Percentiles rank a stretch among this genome's conserved stretches.
Conservation (phyloP, 352 stramenopile genomes). For the Globisporangium spinosum region DNA sequence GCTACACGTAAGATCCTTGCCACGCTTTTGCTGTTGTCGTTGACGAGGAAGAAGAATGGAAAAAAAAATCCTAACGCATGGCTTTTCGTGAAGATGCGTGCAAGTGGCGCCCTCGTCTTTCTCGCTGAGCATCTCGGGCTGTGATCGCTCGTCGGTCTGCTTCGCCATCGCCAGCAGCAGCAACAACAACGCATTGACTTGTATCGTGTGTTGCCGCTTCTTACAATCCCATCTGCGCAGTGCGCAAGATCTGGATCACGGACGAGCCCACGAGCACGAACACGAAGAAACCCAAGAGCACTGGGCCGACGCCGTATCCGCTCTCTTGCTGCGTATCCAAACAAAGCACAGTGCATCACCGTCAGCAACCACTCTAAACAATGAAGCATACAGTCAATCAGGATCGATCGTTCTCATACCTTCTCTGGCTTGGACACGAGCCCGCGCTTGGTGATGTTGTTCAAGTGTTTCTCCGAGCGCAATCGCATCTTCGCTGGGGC, state of each 20-base stretch:
- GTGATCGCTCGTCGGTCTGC: background rate
- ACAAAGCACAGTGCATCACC: background rate
- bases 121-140: background rate
- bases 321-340: slow-evolving; percentile 46
- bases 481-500: slow-evolving; percentile 81
- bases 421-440: slow-evolving; percentile 74
- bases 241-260: slow-evolving; percentile 83
- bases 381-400: background rate
- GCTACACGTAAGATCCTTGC: too few relatives aligned
- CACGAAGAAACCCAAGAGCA: slow-evolving; percentile 84
- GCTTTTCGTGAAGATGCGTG: background rate
- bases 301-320: slow-evolving; percentile 69
- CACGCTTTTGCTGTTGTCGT: too few relatives aligned
- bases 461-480: slow-evolving; percentile 83
- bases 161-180: background rate
- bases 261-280: slow-evolving; percentile 87
- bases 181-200: background rate
- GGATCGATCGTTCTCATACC: slow-evolving; percentile 29
- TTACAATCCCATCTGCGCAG: slow-evolving; percentile 72
- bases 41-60: background rate
- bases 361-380: background rate
- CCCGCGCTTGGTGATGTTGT: slow-evolving; percentile 87
- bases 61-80: slow-evolving; percentile 3
- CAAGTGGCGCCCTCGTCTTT: background rate
- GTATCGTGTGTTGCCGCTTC: background rate